phyloP scores from a whole-genome alignment of 768 basidiomycete species.

The Boletus coccyginus region DNA sequence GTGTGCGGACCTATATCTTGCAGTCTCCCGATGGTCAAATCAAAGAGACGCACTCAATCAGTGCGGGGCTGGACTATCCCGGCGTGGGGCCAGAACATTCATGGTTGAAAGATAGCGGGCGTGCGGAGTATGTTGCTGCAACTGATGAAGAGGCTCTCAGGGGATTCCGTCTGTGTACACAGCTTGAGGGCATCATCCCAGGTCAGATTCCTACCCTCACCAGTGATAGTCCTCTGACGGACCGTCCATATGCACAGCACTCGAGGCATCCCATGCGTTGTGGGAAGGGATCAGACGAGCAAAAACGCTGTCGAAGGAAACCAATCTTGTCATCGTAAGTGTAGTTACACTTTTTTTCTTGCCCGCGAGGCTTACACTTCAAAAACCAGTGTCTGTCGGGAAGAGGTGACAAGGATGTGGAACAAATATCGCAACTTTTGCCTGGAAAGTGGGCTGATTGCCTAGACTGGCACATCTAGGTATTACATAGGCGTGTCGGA shows the following conservation, averaged over 20 bases:
- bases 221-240: neutral
- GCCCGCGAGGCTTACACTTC: neutral
- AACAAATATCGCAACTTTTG: neutral
- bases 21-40: neutral
- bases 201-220: neutral
- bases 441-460: neutral
- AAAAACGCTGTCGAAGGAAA: neutral
- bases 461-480: neutral
- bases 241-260: neutral
- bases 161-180: neutral
- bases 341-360: neutral
- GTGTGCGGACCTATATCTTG: neutral
- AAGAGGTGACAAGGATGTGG: conserved; percentile 1
- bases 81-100: neutral
- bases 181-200: neutral
- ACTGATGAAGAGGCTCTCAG: neutral
- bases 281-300: conserved; percentile 1
- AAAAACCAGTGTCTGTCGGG: neutral
- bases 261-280: neutral
- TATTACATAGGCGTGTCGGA: neutral
- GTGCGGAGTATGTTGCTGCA: neutral
- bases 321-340: neutral
- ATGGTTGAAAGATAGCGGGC: neutral
- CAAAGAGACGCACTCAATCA: neutral
- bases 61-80: neutral